phyloP scores from a whole-genome alignment of 495 filamentous ascomycete species.

The Aspergillus cavernicola region DNA sequence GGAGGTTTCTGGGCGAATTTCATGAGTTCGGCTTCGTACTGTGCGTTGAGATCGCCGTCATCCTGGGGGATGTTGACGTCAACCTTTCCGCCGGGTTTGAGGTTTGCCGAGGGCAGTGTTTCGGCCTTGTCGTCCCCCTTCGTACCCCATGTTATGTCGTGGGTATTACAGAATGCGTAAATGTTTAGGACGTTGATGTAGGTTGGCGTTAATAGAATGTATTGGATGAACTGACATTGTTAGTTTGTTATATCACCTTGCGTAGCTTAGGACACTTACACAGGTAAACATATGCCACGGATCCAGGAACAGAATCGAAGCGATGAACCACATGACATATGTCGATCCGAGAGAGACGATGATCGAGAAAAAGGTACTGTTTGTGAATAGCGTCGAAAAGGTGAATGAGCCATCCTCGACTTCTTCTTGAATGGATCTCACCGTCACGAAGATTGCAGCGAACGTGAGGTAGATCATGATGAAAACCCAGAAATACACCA shows the following conservation, averaged over 20 bases:
- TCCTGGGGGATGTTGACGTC: constrained; percentile 91
- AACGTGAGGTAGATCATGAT: constrained; percentile 97
- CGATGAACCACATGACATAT: constrained; percentile 89
- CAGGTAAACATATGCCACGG: constrained; percentile 99
- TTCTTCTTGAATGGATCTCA: constrained; percentile 72
- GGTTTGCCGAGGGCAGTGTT: constrained; percentile 73
- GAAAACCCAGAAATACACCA: constrained; percentile 94
- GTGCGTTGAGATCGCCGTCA: constrained; percentile 79
- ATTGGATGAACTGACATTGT: constrained; percentile 72
- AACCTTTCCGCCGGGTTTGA: constrained; percentile 89
- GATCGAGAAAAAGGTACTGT: constrained; percentile 87
- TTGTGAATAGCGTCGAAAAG: constrained; percentile 70
- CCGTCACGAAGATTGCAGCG: constrained; percentile 92
- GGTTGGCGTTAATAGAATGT: constrained; percentile 88
- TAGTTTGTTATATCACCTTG: too few relatives aligned
- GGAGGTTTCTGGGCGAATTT: constrained; percentile 69
- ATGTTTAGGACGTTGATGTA: constrained; percentile 98
- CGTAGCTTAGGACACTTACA: constrained; percentile 39
- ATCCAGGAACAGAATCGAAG: constrained; percentile 93
- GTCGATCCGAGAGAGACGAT: constrained; percentile 89
- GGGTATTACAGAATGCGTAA: constrained; percentile 97
- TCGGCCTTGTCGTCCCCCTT: constrained; percentile 90
- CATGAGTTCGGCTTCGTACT: constrained; percentile 82
- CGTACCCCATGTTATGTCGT: constrained; percentile 96
- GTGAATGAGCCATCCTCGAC: constrained; percentile 55